Base-by-base conservation (phyloP, 192 early-diverging fungal genomes). In the Glomus cerebriforme region DNA sequence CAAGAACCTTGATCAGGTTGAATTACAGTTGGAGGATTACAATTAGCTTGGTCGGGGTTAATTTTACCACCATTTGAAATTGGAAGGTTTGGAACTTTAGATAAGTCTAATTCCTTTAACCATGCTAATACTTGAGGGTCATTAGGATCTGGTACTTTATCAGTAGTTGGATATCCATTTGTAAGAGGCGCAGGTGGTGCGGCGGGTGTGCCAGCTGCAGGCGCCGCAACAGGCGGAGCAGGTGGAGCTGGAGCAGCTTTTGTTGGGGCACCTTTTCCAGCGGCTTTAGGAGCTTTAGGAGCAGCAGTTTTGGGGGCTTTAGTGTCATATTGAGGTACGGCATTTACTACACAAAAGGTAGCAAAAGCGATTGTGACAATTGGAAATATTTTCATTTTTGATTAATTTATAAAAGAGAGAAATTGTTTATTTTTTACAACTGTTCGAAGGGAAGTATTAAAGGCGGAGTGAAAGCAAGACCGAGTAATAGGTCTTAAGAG, bases 1-100 rank as follows among this genome's bases (percentile, higher is more conserved):
- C 89, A 90, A 80, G 86, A 85, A 73, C 89, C 88, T 62, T 82
- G 87, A 58, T 80, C 79, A 58, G 62, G 80, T 22, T 77, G 69
- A 64, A 85, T 82, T 13, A 73, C 66, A 4, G 81, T 73, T 59
- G 59, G 10, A n/a, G 65, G 24, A 6, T 34, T 24, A 64, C 79
- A 79, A 27, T 73, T 68, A 22, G 71, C 45, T 32, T 45, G 71
- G 17, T 59, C 8, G 17, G 32, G 26, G 66, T 80, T 82, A 37
- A 49, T 24, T 29, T 37, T 58, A 59, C 79, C 83, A 66, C 80
- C 69, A 45, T 83, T 84, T 4, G 76, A 81, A 12, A 80, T 69
- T 22, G 88, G 87, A n/a, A 79, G 69, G 13, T 74, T 62, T 24
- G 86, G 78, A 29, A 83, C 81, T 24, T 67, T 81, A 26, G 78